phyloP scores from a whole-genome alignment of 306 rosid genomes.

The Ormosia emarginata region DNA sequence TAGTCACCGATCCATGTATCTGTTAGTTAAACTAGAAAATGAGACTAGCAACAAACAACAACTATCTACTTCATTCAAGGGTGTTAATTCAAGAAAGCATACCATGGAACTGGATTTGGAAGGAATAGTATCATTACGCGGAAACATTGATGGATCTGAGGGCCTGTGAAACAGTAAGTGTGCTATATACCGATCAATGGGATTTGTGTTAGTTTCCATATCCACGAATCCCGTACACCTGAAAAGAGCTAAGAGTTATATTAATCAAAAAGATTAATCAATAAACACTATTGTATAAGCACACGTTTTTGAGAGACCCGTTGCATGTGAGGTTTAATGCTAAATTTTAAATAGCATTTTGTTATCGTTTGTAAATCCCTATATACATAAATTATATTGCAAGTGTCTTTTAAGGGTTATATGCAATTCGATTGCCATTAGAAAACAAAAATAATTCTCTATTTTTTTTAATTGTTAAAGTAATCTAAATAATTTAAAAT shows the following conservation, averaged over 20 bases:
- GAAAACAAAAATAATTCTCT: no score
- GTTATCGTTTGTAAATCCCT: no score
- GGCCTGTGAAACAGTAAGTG: slow-evolving; percentile 78
- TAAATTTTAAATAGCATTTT: no score
- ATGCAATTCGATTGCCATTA: no score
- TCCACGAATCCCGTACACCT: slow-evolving; percentile 54
- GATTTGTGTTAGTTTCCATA: slow-evolving; percentile 67
- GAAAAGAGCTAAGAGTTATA: slow-evolving; percentile 2
- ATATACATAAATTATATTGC: no score
- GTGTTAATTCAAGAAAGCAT: slow-evolving; percentile 10
- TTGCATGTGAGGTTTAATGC: no score
- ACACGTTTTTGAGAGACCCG: no score
- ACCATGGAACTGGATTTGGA: slow-evolving; percentile 42
- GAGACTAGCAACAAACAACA: slow-evolving; percentile 7
- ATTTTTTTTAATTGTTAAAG: no score
- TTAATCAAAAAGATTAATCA: neutral
- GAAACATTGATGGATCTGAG: slow-evolving; percentile 44
- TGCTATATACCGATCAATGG: slow-evolving; percentile 71
- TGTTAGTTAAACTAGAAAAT: slow-evolving; percentile 26
- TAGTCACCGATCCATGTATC: slow-evolving; percentile 43
- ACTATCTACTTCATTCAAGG: neutral
- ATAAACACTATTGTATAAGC: neutral
- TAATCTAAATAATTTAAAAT: no score
- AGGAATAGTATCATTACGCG: slow-evolving; percentile 30
- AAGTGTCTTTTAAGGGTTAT: no score